Conservation (phyloP, 1,284 basidiomycete species). For the Flammula alnicola region DNA sequence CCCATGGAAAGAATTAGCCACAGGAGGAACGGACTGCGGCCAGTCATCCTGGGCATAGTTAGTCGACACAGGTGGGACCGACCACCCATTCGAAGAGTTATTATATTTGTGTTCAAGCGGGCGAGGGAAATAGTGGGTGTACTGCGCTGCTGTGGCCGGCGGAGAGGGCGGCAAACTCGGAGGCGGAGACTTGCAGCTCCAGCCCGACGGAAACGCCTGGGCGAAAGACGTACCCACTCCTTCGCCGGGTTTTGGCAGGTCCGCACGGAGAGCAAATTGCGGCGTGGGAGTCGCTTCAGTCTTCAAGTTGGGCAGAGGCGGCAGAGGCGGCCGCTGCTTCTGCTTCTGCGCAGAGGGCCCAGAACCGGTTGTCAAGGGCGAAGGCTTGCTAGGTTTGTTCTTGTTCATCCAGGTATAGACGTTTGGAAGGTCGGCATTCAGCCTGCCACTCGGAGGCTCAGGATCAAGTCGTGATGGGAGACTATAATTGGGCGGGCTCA, state of each 20-base stretch:
- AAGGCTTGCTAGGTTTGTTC: slow-evolving; percentile 1
- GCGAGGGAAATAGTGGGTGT: too few relatives aligned
- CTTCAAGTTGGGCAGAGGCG: slow-evolving; percentile 2
- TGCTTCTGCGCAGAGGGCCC: neutral
- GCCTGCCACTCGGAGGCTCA: too few relatives aligned
- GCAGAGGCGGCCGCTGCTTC: slow-evolving; percentile 6
- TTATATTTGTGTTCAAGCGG: too few relatives aligned
- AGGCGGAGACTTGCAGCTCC: slow-evolving; percentile 2
- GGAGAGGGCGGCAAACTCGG: neutral
- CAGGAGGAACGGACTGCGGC: too few relatives aligned
- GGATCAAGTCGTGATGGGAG: too few relatives aligned
- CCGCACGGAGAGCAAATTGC: slow-evolving; percentile 8
- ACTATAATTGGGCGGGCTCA: too few relatives aligned
- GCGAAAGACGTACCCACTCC: slow-evolving; percentile 8
- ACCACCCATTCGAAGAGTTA: too few relatives aligned
- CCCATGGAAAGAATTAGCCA: too few relatives aligned
- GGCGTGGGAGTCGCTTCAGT: neutral
- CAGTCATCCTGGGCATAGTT: too few relatives aligned
- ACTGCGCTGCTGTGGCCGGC: neutral
- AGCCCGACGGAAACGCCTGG: slow-evolving; percentile 16
- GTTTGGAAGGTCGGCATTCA: neutral
- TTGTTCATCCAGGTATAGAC: neutral
- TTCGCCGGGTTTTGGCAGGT: neutral
- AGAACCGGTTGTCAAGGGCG: neutral
- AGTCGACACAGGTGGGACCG: too few relatives aligned